These are phyloP conservation scores for Amphicarpaea edgeworthii DNA, from an alignment of 306 rosid species.

Conservation along the genomic window DNA sequence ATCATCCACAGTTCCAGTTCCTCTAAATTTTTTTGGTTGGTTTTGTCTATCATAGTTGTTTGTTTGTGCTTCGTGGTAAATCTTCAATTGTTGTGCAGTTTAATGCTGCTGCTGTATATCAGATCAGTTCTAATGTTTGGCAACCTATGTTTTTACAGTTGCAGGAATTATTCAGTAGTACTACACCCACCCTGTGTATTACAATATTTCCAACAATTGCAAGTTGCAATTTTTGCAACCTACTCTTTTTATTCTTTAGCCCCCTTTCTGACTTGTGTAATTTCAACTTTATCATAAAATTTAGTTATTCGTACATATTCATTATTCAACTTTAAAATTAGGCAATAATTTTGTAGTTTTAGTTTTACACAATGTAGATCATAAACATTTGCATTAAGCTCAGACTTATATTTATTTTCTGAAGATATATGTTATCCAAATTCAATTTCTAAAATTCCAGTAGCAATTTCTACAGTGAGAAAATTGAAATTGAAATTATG, in stretches of 20 bases:
- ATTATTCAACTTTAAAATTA: not conserved
- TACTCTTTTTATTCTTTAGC: not conserved
- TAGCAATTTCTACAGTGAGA: not conserved
- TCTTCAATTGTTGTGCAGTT: not conserved
- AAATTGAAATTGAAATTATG: not conserved
- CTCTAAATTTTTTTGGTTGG: not conserved
- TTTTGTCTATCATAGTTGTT: not conserved
- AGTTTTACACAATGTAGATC: not conserved
- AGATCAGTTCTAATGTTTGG: not conserved
- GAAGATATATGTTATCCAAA: not conserved
- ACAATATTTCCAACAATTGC: not conserved
- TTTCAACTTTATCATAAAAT: not conserved
- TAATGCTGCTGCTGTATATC: slow-evolving; percentile 2
- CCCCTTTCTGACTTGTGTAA: not conserved
- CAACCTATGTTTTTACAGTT: slow-evolving; percentile 1
- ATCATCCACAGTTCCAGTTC: not conserved
- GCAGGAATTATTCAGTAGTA: not conserved
- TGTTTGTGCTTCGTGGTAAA: not conserved
- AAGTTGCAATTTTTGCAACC: too few species aligned
- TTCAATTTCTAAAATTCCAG: not conserved
- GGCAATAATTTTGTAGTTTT: not conserved
- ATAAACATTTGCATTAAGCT: not conserved
- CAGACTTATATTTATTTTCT: not conserved
- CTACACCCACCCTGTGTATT: not conserved
- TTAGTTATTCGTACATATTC: not conserved